phyloP scores from a whole-genome alignment of 164 flowering plant species.

The Liquidambar formosana region DNA sequence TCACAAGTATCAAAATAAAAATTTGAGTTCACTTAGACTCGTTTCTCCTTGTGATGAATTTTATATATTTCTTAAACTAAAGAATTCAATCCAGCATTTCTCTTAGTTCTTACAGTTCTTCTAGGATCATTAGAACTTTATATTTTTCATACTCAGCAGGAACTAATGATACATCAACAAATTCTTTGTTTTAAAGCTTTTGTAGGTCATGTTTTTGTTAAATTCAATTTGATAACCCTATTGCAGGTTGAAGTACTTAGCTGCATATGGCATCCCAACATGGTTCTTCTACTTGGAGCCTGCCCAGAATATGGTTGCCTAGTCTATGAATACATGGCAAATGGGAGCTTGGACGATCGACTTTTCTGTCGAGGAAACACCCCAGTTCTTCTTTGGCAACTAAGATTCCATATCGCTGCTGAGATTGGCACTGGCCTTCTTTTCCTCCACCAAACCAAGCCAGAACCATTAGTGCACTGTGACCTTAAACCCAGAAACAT shows the following conservation, averaged over 20 bases:
- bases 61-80: too few species aligned
- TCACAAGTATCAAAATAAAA: too few species aligned
- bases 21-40: too few species aligned
- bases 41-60: too few species aligned
- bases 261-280: slow-evolving; percentile 79
- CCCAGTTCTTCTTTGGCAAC: slow-evolving; percentile 61
- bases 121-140: too few species aligned
- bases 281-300: slow-evolving; percentile 81
- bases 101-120: too few species aligned
- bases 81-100: too few species aligned
- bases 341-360: slow-evolving; percentile 74
- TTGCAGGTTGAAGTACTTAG: slow-evolving; percentile 72
- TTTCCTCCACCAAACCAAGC: slow-evolving; percentile 76
- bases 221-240: background rate
- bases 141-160: too few species aligned
- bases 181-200: too few species aligned
- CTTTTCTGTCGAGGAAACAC: slow-evolving; percentile 53
- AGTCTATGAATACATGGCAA: slow-evolving; percentile 75
- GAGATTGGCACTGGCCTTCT: slow-evolving; percentile 70
- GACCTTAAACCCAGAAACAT: slow-evolving; percentile 75
- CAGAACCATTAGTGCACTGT: slow-evolving; percentile 73
- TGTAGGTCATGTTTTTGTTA: background rate
- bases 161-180: background rate
- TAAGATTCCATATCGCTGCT: slow-evolving; percentile 61
- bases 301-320: too few species aligned